A percentile compares a stretch with the other conserved stretches of the same genome.
Conservation (phyloP, 768 basidiomycete species). For the Kwoniella heveanensis region DNA sequence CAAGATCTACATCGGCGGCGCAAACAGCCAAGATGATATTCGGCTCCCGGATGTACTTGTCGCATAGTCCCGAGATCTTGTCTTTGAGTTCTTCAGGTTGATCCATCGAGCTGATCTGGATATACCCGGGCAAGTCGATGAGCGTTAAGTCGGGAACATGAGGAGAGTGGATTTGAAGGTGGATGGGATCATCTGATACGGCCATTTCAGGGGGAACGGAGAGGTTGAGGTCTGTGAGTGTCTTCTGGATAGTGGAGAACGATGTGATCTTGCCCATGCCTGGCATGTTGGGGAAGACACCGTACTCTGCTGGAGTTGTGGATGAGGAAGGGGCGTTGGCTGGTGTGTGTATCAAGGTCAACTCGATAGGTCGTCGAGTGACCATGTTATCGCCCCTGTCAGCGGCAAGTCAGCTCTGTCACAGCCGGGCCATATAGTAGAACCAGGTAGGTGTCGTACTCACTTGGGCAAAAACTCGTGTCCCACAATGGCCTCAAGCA, state of each 20-base stretch:
- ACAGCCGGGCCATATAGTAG: not conserved
- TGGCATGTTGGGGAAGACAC: constrained; percentile 89
- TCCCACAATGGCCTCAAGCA: constrained; percentile 94
- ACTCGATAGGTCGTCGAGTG: constrained; percentile 94
- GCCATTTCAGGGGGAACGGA: constrained; percentile 86
- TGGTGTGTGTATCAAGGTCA: constrained; percentile 93
- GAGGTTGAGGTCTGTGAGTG: constrained; percentile 89
- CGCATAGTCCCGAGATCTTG: constrained; percentile 84
- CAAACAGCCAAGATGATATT: constrained; percentile 99
- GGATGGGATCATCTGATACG: constrained; percentile 92
- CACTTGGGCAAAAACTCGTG: constrained; percentile 98
- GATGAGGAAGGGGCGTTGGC: constrained; percentile 59
- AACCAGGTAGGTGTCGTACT: constrained; percentile 58
- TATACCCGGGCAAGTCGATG: constrained; percentile 95
- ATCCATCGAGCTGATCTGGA: constrained; percentile 91
- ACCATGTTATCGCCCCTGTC: constrained; percentile 98
- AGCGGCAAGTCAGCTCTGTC: not conserved
- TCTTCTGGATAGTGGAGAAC: constrained; percentile 88
- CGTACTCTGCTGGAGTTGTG: constrained; percentile 70
- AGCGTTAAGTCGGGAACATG: constrained; percentile 95
- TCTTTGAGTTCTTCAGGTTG: constrained; percentile 93
- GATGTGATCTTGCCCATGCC: constrained; percentile 80
- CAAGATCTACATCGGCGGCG: constrained; percentile 96
- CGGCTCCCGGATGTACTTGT: constrained; percentile 98
- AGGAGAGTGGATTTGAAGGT: constrained; percentile 93